Percentiles rank a stretch among this genome's conserved stretches.
Evolutionary conservation across 495 filamentous ascomycete species (phyloP).

Genomic region (Penicillium macrosclerotiorum): DNA sequence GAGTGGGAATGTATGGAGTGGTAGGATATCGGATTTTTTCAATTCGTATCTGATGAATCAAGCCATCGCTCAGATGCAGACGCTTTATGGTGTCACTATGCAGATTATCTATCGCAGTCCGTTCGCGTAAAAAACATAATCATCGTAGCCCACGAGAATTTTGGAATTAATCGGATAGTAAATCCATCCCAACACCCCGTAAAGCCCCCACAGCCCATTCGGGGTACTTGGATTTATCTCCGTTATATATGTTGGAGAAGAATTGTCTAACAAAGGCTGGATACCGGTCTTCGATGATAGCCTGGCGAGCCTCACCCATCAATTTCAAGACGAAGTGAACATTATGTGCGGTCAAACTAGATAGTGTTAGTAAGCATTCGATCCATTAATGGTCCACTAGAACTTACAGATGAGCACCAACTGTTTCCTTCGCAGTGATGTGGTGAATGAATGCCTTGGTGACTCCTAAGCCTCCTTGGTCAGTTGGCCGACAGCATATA

Average conservation of each 20-base stretch:
- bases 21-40: not conserved
- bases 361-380: slow-evolving; percentile 14
- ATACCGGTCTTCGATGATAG: slow-evolving; percentile 80
- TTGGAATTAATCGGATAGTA: slow-evolving; percentile 47
- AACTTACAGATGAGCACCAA: slow-evolving; percentile 78
- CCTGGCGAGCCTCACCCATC: slow-evolving; percentile 70
- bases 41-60: not conserved
- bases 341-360: slow-evolving; percentile 86
- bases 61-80: slow-evolving; percentile 2
- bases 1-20: not conserved
- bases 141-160: not conserved
- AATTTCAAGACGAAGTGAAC: slow-evolving; percentile 83
- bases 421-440: slow-evolving; percentile 89
- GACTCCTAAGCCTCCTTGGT: slow-evolving; percentile 75
- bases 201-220: slow-evolving; percentile 85
- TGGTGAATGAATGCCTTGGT: slow-evolving; percentile 91
- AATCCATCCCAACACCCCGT: slow-evolving; percentile 77
- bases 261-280: slow-evolving; percentile 76
- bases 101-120: not conserved
- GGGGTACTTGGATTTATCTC: slow-evolving; percentile 67
- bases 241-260: slow-evolving; percentile 68
- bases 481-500: slow-evolving; percentile 65
- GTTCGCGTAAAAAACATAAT: no score
- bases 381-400: no score
- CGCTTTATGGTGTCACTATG: not conserved